phyloP scores from a whole-genome alignment of 768 basidiomycete species.

The Termitomyces sp. region DNA sequence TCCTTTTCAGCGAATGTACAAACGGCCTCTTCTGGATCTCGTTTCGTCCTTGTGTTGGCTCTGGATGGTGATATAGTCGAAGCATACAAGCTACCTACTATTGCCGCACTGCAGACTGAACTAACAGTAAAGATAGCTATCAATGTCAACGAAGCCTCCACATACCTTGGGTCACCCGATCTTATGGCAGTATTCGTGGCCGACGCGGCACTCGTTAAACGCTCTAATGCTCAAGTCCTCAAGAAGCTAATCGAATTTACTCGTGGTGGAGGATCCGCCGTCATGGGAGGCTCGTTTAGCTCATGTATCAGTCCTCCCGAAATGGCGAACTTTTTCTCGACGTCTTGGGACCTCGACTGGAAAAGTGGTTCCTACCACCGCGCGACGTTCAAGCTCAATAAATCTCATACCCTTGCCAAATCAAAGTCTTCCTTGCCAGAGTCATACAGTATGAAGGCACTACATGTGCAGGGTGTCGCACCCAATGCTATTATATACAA shows the following conservation, averaged over 20 bases:
- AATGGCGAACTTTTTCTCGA: constrained; percentile 25
- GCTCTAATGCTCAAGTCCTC: constrained; percentile 19
- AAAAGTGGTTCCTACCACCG: constrained; percentile 35
- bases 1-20: neutral
- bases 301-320: constrained; percentile 19
- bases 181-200: constrained; percentile 32
- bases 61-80: constrained; percentile 22
- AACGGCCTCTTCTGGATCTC: neutral
- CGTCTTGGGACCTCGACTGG: constrained; percentile 33
- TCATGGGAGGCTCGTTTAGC: constrained; percentile 33
- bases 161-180: constrained; percentile 22
- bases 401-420: constrained; percentile 22
- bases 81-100: constrained; percentile 21
- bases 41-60: constrained; percentile 27
- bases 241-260: constrained; percentile 31
- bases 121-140: constrained; percentile 19
- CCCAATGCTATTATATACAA: constrained; percentile 28
- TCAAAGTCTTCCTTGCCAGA: constrained; percentile 21
- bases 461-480: constrained; percentile 27
- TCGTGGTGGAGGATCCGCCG: constrained; percentile 32
- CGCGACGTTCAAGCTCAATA: constrained; percentile 31
- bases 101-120: constrained; percentile 24
- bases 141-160: constrained; percentile 17
- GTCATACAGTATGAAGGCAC: constrained; percentile 40
- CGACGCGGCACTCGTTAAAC: constrained; percentile 29